phyloP scores from a whole-genome alignment of 169 alveolate genomes.

The Blepharisma undulans region DNA sequence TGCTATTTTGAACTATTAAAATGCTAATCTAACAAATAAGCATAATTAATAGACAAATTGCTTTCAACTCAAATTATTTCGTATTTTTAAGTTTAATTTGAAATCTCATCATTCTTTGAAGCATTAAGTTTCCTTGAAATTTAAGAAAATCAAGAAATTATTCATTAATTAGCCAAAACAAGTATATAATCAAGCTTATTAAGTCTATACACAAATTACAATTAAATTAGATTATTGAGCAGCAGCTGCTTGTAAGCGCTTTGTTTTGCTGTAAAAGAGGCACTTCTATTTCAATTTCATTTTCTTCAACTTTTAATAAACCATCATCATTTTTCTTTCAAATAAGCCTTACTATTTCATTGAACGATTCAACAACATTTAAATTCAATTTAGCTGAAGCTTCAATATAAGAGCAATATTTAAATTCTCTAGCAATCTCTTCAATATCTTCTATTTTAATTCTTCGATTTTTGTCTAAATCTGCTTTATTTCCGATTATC shows the following conservation, averaged over 20 bases:
- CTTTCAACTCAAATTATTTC: not conserved
- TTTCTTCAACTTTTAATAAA: not conserved
- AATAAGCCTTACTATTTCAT: not conserved
- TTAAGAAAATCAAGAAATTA: not conserved
- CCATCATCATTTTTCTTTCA: not conserved
- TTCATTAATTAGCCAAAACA: too few species aligned
- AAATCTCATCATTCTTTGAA: not conserved
- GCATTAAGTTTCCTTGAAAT: too few species aligned
- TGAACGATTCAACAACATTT: slow-evolving; percentile 41
- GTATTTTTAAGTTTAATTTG: not conserved
- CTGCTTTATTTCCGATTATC: slow-evolving; percentile 45
- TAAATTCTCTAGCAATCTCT: not conserved
- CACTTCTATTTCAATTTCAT: not conserved
- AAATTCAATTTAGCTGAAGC: slow-evolving; percentile 45
- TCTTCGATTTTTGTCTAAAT: slow-evolving; percentile 23
- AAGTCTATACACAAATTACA: not conserved
- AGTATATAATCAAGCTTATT: not conserved
- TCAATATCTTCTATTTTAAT: not conserved
- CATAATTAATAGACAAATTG: too few species aligned
- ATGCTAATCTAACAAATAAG: not conserved
- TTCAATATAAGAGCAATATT: slow-evolving; percentile 37
- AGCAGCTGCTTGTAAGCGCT: not conserved
- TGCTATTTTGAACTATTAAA: not conserved
- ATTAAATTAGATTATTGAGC: not conserved
- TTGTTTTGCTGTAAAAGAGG: not conserved